Evolutionary conservation across 2,329 filamentous ascomycete species (phyloP).

Genomic region (Diaporthe helianthi): DNA sequence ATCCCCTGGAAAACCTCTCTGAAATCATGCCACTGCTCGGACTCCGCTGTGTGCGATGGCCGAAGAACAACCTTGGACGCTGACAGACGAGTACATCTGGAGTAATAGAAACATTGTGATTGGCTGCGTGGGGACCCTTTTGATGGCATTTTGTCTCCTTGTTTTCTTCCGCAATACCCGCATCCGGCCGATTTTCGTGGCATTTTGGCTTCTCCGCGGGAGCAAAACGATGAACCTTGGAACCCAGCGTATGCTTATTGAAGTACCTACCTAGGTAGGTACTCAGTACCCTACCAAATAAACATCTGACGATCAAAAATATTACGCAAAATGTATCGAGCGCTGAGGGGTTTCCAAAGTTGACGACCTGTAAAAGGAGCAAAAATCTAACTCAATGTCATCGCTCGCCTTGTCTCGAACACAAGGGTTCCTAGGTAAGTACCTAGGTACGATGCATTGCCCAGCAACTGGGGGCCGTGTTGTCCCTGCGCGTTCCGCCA

Average conservation of each 20-base stretch:
- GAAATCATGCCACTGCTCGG: constrained; percentile 20
- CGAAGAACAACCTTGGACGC: not conserved
- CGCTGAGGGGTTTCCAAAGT: too few species aligned
- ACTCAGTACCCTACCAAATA: not conserved
- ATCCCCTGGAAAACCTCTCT: not conserved
- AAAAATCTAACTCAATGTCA: too few species aligned
- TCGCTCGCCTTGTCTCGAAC: too few species aligned
- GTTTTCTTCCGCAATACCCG: not conserved
- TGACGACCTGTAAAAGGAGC: too few species aligned
- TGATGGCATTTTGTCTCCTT: not conserved
- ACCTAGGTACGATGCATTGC: too few species aligned
- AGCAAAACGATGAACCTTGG: not conserved
- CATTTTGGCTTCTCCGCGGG: constrained; percentile 17
- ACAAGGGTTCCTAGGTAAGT: too few species aligned
- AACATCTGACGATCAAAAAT: not conserved
- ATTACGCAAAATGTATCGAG: not conserved
- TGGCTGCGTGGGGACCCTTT: not conserved
- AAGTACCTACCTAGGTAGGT: too few species aligned
- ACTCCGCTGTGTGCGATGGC: constrained; percentile 15
- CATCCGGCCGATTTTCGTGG: constrained; percentile 23
- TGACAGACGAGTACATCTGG: not conserved
- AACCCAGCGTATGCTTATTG: not conserved
- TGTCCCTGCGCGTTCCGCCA: not conserved
- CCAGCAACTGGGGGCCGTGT: too few species aligned
- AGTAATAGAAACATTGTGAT: constrained; percentile 16